These are phyloP conservation scores for Xylaria grammica DNA, from an alignment of 495 filamentous ascomycete species.

Conservation along the genomic window DNA sequence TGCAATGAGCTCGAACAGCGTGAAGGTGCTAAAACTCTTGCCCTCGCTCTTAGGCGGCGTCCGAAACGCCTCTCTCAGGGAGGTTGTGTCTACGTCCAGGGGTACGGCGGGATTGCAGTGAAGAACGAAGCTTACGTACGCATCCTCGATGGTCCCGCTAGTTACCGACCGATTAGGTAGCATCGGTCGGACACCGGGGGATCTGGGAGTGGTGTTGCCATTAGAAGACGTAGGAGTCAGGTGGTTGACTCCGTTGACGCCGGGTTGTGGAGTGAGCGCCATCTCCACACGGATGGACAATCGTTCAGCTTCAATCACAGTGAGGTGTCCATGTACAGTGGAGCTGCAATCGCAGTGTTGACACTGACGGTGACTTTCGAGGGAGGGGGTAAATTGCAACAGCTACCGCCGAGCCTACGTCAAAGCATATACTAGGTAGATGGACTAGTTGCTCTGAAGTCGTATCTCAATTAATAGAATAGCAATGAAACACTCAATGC, in stretches of 20 bases:
- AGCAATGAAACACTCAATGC: conserved; percentile 1
- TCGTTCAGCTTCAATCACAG: conserved; percentile 18
- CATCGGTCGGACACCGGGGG: conserved; percentile 36
- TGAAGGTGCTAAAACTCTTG: conserved; percentile 85
- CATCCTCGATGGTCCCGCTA: conserved; percentile 78
- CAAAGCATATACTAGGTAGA: not conserved
- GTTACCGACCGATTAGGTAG: conserved; percentile 75
- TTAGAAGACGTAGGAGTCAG: conserved; percentile 36
- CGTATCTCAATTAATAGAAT: not conserved
- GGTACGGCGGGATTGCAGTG: conserved; percentile 87
- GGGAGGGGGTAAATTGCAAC: not conserved
- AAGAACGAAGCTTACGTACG: conserved; percentile 86
- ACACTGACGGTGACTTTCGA: not conserved
- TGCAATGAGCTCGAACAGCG: conserved; percentile 81
- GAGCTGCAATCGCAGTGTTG: conserved; percentile 10
- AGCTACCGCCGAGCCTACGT: not conserved
- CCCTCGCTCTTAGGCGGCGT: conserved; percentile 89
- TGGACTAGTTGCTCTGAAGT: not conserved
- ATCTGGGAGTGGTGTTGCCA: conserved; percentile 35
- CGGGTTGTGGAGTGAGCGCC: conserved; percentile 37
- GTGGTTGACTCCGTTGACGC: conserved; percentile 37
- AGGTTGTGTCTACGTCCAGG: conserved; percentile 69
- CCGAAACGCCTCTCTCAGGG: conserved; percentile 80
- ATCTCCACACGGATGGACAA: conserved; percentile 37
- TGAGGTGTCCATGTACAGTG: conserved; percentile 32